A percentile compares a stretch with the other conserved stretches of the same genome.
Conservation (phyloP, 2,329 filamentous ascomycete genomes). For the Didymellaceae sp. region DNA sequence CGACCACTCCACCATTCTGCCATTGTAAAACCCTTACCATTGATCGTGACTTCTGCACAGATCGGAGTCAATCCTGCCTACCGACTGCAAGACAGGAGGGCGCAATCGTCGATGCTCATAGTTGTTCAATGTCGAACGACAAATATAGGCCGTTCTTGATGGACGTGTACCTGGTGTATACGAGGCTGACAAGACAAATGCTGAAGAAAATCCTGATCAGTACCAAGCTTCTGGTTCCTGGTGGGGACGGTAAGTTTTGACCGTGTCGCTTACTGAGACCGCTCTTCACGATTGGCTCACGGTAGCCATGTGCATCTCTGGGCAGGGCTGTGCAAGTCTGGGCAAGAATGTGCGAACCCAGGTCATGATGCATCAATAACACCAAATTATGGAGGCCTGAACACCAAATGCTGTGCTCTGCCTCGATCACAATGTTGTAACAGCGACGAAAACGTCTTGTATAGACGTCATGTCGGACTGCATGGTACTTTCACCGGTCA, state of each 20-base stretch:
- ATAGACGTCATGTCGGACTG: conserved; percentile 15
- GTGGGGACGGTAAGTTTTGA: conserved; percentile 28
- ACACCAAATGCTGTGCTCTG: not conserved
- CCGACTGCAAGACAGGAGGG: too few species aligned
- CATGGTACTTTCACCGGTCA: not conserved
- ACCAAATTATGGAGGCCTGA: conserved; percentile 7
- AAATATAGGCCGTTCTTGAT: not conserved
- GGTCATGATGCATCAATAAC: conserved; percentile 9
- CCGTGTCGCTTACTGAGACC: conserved; percentile 19
- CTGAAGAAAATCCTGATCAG: not conserved
- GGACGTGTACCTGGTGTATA: not conserved
- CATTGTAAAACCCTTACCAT: too few species aligned
- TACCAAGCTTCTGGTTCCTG: not conserved
- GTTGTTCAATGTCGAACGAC: not conserved
- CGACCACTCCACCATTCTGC: too few species aligned
- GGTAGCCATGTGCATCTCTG: conserved; percentile 1
- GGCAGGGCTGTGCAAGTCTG: conserved; percentile 15
- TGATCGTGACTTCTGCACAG: too few species aligned
- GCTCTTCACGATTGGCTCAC: conserved; percentile 12
- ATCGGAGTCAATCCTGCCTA: too few species aligned
- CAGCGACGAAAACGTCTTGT: conserved; percentile 10
- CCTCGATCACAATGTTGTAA: conserved; percentile 4
- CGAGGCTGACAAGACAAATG: not conserved
- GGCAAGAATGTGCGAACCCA: conserved; percentile 1
- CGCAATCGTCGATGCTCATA: not conserved